Evolutionary conservation across 2,329 filamentous ascomycete species (phyloP), one percentile per base, ranked within the genome.

Genomic region (Botryosphaeria agaves): DNA sequence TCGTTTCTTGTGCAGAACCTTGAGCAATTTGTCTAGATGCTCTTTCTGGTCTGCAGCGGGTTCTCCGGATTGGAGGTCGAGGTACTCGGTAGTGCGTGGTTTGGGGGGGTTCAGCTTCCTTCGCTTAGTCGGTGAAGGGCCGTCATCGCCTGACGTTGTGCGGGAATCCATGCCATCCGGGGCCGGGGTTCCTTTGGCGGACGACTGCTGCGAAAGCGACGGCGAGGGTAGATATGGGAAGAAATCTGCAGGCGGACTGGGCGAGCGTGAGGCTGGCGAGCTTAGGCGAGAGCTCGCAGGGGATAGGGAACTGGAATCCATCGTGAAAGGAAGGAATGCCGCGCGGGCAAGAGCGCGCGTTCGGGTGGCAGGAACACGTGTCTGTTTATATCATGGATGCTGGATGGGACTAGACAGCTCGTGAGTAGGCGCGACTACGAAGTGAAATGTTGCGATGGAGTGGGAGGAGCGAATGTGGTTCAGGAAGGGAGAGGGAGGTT

Each of bases 1-100:
- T 58, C 85, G 81, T 62, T 89, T 89, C 48, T 80, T 84, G 45
- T 78, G 76, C 33, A 98, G 56, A 15, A 75, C 76, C 26, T 74
- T 69, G 26, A 85, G 58, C 18, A 98, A 61, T 33, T 74, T 69
- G 36, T 79, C 68, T 23, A 93, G 60, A 43, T 76, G 66, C 18
- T 58, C 52, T 37, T 66, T 56, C 37, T 87, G 69, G 29, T 64
- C 59, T 11, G 64, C 59, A 23, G 58, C 57, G 26, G 71, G 55
- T 8, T 66, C 56, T 32, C 60, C 62, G 29, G 54, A 50, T 14
- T 62, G 59, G 21, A 95, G 59, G 52, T 94, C 76, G 23, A 98
- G 65, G 47, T 80, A 72, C 43, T 81, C 71, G n/a, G 85, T 92
- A 14, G 69, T 83, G 43, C 83, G 77, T 44, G 79, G 65, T 46